Evolutionary conservation across 306 rosid species (phyloP).

Genomic region (Arachis stenosperma): DNA sequence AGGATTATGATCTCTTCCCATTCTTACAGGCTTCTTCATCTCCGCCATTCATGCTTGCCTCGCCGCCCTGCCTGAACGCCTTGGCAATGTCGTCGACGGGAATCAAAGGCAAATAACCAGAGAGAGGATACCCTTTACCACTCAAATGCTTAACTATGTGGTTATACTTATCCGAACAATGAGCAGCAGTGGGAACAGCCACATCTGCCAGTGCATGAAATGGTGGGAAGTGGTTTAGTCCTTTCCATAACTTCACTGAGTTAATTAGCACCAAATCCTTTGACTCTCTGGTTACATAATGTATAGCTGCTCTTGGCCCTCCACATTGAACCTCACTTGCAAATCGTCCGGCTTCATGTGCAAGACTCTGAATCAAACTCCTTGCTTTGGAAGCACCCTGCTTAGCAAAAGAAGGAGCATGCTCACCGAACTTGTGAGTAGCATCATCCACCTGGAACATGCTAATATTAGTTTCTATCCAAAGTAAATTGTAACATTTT

Average conservation of each 20-base stretch:
- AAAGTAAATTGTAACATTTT: not conserved
- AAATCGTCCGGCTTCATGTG: slow-evolving; percentile 47
- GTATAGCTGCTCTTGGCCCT: slow-evolving; percentile 67
- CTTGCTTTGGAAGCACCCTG: slow-evolving; percentile 43
- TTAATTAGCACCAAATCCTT: slow-evolving; percentile 54
- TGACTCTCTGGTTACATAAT: slow-evolving; percentile 57
- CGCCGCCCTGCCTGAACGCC: slow-evolving; percentile 52
- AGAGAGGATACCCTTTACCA: slow-evolving; percentile 56
- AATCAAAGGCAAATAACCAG: slow-evolving; percentile 66
- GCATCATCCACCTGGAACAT: slow-evolving; percentile 67
- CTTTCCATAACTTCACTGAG: slow-evolving; percentile 57
- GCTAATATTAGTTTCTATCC: not conserved
- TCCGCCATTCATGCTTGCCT: slow-evolving; percentile 32
- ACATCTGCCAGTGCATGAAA: slow-evolving; percentile 58
- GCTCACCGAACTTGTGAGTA: slow-evolving; percentile 52
- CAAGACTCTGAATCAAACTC: slow-evolving; percentile 41
- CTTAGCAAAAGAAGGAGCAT: slow-evolving; percentile 70
- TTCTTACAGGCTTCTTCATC: slow-evolving; percentile 10
- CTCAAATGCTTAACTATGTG: slow-evolving; percentile 47
- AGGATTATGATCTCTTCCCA: slow-evolving; percentile 45
- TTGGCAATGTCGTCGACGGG: slow-evolving; percentile 64
- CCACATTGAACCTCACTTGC: slow-evolving; percentile 51
- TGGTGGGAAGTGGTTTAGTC: slow-evolving; percentile 49
- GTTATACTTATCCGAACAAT: slow-evolving; percentile 67
- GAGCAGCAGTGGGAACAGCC: slow-evolving; percentile 56